phyloP scores from a whole-genome alignment of 352 stramenopile species.

The Phytophthora podocarpi region DNA sequence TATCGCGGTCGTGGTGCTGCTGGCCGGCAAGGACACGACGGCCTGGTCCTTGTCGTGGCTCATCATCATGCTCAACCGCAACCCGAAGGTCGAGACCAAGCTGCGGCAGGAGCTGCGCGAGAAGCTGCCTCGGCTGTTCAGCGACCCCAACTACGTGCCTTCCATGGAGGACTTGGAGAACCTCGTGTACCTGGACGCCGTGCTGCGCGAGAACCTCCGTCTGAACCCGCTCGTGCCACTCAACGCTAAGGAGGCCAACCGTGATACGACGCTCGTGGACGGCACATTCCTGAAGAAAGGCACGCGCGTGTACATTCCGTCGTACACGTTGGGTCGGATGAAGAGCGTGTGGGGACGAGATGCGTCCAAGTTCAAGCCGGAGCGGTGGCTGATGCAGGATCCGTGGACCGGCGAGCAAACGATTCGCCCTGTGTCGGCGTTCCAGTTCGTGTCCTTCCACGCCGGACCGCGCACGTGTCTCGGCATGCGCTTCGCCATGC shows the following conservation, averaged over 20 bases:
- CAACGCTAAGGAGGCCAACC: constrained; percentile 37
- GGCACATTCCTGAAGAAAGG: constrained; percentile 51
- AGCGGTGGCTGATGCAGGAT: constrained; percentile 53
- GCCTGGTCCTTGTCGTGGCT: constrained; percentile 32
- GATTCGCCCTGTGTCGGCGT: constrained; percentile 35
- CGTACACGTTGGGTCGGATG: constrained; percentile 47
- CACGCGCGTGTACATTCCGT: constrained; percentile 37
- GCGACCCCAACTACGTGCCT: constrained; percentile 25
- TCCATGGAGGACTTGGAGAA: constrained; percentile 28
- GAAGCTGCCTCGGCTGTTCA: constrained; percentile 34
- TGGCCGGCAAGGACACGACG: constrained; percentile 75
- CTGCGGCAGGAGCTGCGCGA: constrained; percentile 32
- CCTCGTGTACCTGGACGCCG: constrained; percentile 41
- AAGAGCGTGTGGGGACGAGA: constrained; percentile 46
- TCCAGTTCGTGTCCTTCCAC: constrained; percentile 43
- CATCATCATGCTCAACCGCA: constrained; percentile 48
- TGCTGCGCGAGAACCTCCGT: constrained; percentile 48
- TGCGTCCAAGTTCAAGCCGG: constrained; percentile 39
- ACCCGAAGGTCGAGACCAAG: constrained; percentile 47
- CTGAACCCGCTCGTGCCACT: constrained; percentile 48
- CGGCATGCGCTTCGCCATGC: constrained; percentile 56
- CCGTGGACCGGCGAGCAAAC: constrained; percentile 28
- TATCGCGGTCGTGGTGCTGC: constrained; percentile 68
- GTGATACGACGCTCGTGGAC: constrained; percentile 51
- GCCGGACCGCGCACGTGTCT: constrained; percentile 41